Conservation (phyloP, 2,329 filamentous ascomycete genomes). For the Alternaria brassicicola region DNA sequence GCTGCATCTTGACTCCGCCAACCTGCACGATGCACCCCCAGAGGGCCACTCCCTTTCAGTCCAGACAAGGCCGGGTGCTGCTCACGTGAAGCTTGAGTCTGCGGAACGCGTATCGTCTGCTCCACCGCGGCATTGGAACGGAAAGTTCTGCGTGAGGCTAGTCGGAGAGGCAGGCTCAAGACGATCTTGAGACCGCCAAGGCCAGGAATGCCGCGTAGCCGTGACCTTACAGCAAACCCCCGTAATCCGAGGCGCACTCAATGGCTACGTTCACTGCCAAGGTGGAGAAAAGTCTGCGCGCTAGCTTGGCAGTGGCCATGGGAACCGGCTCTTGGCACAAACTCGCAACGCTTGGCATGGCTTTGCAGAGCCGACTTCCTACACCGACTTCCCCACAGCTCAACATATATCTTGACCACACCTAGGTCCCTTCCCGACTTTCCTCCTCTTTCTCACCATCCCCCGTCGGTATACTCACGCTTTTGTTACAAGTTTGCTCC, state of each 20-base stretch:
- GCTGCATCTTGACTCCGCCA: conserved; percentile 2
- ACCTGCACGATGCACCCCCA: background rate
- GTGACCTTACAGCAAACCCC: background rate
- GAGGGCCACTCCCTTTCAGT: background rate
- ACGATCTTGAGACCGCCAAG: conserved; percentile 4
- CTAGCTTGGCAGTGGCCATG: conserved; percentile 5
- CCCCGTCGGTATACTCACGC: background rate
- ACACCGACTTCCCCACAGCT: conserved; percentile 3
- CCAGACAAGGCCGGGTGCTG: background rate
- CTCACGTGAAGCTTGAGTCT: conserved; percentile 1
- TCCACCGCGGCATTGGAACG: background rate
- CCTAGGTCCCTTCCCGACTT: background rate
- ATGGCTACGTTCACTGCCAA: conserved; percentile 7
- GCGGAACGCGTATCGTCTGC: conserved; percentile 1
- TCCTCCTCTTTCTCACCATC: background rate
- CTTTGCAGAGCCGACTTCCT: background rate
- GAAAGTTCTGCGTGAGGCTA: background rate
- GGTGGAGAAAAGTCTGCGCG: conserved; percentile 3
- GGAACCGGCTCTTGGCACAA: conserved; percentile 1
- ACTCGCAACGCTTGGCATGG: conserved; percentile 4
- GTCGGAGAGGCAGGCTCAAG: conserved; percentile 4
- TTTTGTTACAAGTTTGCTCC: background rate
- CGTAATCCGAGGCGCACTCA: conserved; percentile 1
- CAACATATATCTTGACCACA: background rate
- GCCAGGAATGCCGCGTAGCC: conserved; percentile 7